Base-by-base conservation (phyloP, 768 basidiomycete genomes). In the Panaeolus papilionaceus region DNA sequence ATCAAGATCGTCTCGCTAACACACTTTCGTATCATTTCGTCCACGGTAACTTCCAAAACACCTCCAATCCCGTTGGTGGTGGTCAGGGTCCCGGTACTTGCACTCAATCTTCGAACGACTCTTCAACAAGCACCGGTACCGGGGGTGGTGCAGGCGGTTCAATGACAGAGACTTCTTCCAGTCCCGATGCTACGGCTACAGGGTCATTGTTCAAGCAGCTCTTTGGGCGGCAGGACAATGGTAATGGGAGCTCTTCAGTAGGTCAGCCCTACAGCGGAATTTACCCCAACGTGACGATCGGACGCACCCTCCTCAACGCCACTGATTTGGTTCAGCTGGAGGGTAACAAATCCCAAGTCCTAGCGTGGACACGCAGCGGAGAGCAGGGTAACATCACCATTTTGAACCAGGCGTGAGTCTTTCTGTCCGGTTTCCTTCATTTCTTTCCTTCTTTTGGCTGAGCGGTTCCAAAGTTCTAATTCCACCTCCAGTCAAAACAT, bases 271-370 rank as follows among this genome's bases (percentile, higher is more conserved):
- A 77, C 10, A 79, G 82, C n/a, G 76, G 78, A 11, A 75, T 77
- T 16, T 85, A 78, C 66, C 89, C 91, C 1, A 87, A 85, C 70
- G 80, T 83, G 69, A 91, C 90, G 0, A 77, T 93, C 64, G 89
- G 88, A 1, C 84, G 89, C 45, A 89, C 91, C 0, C 78, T 89
- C n/a, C 81, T 92, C 49, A 85, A 84, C 49, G 81, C 85, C 44
- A 71, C 83, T 0, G 67, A 78, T 0, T 74, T 84, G 37, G 86
- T 89, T 8, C 75, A 72, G 23, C 84, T 92, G 0, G 89, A 90
- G 71, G 91, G 85, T 6, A 83, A 84, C 69, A 80, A 83, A 70
- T 79, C 78, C 0, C 90, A 91, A 69, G 90, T 88, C 26, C 73
- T 90, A 11, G 83, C 70, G 1, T 78, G 77, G 77, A 74, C 75